Base-by-base conservation (phyloP, 2,329 filamentous ascomycete species). In the Mollisiaceae sp. region DNA sequence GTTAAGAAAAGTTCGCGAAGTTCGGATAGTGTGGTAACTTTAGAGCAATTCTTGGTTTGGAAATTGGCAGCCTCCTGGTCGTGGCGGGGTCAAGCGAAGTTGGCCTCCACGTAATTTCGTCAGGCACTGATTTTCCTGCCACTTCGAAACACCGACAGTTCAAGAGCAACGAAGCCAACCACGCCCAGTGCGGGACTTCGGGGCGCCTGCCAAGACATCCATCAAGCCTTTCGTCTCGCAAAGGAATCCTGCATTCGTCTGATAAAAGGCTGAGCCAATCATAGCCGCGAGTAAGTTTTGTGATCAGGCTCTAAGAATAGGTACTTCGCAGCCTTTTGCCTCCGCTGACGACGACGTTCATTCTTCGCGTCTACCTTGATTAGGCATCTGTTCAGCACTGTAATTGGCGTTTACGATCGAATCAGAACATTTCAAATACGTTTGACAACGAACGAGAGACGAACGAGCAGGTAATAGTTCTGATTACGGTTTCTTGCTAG, bases 401-500 rank as follows among this genome's bases (percentile, higher is more conserved):
- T 6, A 38, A 35, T 70, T 69, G 68, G 62, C 69, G n/a, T 65
- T 65, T 27, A 52, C 72, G 27, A 41, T 65, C 50, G 71, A 73
- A 65, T 58, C 75, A 22, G 65, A 70, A 12, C 73, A 76, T 64
- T 69, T 76, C 50, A 65, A 65, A 36, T 64, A 59, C 9, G 72
- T 76, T 12, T 76, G 73, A 73, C 63, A 71, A 56, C 66, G 61
- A 2, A 75, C 75, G 71, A 66, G 66, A 3, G 27, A 32, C 27
- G 27, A 32, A 32, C 27, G 27, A n/a, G 27, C 3, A 64, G 71
- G 70, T 41, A 75, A 75, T 70, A 83, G 81, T 32, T 79, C 83
- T 65, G 86, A 87, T 71, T 88, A 88, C 79, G 77, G 79, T 59
- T 78, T 86, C 68, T 76, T 85, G 6, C 80, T 86, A n/a, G 8